Evolutionary conservation across 768 basidiomycete genomes (phyloP), one percentile per base, ranked within the genome.

Genomic region (Epithele typhae): DNA sequence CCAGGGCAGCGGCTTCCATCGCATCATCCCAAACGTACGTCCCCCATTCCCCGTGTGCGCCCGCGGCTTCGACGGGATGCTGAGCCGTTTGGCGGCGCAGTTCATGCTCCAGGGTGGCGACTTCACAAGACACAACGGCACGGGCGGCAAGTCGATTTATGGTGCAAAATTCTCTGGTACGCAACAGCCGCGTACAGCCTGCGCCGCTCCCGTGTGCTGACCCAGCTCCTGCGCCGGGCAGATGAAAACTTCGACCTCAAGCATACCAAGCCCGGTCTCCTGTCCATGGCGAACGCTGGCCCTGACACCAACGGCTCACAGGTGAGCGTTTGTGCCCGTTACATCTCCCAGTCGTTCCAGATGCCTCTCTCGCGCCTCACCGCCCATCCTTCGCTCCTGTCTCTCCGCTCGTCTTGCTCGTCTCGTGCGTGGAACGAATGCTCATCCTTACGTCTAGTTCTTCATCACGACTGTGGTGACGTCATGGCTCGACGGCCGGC

Each of bases 41-140:
- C 4, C 11, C 38, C 34, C 10, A 30, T 25, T 37, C 22, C 34
- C 32, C n/a, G 3, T 32, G 9, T 19, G n/a, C 17, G 6, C 22
- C 8, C 6, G 12, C 10, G 22, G 11, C 40, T 18, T 25, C n/a
- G 5, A 1, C 9, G 6, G 18, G 8, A 42, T 5, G n/a, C 25
- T 8, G 25, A 9, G 4, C n/a, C n/a, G n/a, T n/a, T n/a, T 32
- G n/a, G 10, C 22, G 25, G 11, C 32, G 24, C 49, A 69, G 77
- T 89, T 87, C 69, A 92, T 92, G 89, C 64, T 87, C 37, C 90
- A 92, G 64, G 91, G 88, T 21, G 91, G 91, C 21, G 91, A 93
- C 67, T 91, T 92, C 66, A 89, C 87, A 25, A 51, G 67, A 9
- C 72, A 77, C 52, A 78, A 90, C 52, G 87, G 87, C 12, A 90